Evolutionary conservation across 2,329 filamentous ascomycete genomes (phyloP), one percentile per base, ranked within the genome.

Genomic region (Curvularia verruculosa): DNA sequence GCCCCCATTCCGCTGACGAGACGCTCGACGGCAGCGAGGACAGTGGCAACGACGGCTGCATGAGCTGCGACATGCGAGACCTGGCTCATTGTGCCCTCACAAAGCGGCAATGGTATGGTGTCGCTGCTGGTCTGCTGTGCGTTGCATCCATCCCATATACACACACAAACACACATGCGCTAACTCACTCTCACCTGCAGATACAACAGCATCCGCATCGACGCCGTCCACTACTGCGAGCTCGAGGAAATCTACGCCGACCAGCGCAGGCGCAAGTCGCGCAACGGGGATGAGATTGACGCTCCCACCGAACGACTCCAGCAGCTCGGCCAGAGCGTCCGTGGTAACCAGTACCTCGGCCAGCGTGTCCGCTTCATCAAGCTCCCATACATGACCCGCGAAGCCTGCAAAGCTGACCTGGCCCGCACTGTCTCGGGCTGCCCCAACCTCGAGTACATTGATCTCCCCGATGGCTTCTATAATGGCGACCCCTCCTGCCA

Each of bases 41-140:
- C 69, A 87, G 89, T 64, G 84, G 87, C 48, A 89, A 89, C 65
- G 88, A 92, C 78, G 87, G 87, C 54, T 98, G 94, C 80, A 94
- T 95, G 90, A 87, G 96, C 65, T 98, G 94, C 80, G 92, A 96
- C 79, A 84, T 95, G 81, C 88, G 93, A 65, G 92, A 97, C 76
- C 84, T 97, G 54, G 87, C 92, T 50, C 87, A 91, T 75, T 94
- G 91, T 74, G 86, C 87, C 37, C 83, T 86, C 73, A 90, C 91
- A 49, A 91, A 86, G 75, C 86, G 86, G 68, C 82, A 83, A 68
- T 98, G 93, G 93, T 83, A 83, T 64, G 70, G 77, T 24, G 77
- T 82, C n/a, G 85, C 84, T 34, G 82, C 83, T 61, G 75, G 79
- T 28, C 67, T 86, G 51, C 79, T 88, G 90, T 96, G 82, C 76